Evolutionary conservation across 2,329 filamentous ascomycete genomes (phyloP), one percentile per base, ranked within the genome.

Genomic region (Emergomyces africanus): DNA sequence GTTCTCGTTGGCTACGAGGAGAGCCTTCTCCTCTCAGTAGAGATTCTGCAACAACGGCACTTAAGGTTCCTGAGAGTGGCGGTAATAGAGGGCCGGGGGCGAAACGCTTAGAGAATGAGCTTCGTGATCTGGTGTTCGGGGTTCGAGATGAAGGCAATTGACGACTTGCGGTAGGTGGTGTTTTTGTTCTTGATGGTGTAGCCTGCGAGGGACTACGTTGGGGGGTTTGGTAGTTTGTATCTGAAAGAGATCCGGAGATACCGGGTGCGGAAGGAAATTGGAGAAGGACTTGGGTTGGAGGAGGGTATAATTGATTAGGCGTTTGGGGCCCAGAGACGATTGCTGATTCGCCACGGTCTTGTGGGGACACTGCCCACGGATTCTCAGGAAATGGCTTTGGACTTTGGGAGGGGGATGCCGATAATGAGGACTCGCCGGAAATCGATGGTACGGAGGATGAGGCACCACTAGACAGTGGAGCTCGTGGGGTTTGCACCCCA

Each of bases 1-100:
- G 60, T 35, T 51, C 35, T 33, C 53, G 30, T n/a, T 44, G 55
- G 15, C 55, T 57, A 23, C 64, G 63, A 20, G 74, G 68, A 25
- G 71, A 73, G 9, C 76, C 77, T 61, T 81, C 75, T 15, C 81
- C 80, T 18, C 81, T 79, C n/a, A 83, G 78, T 30, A 86, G 74
- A 25, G 83, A 79, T 33, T 87, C 84, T 9, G 83, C 84, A 5
- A 87, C 82, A 54, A 87, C 80, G 0, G 81, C 84, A 66, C 78
- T 82, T 18, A 88, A 74, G 0, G 80, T 80, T 1, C 78, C 80
- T 1, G 80, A 83, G 0, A 87, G 74, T 0, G 85, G 83, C 35
- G 80, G 80, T 1, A 84, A 77, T 4, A 87, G 71, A 5, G 82
- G 80, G 0, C 81, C 81, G 3, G 80, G 80, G 3, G 82, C 76